Conservation (phyloP, 768 basidiomycete genomes). For the Ramaria sp. region DNA sequence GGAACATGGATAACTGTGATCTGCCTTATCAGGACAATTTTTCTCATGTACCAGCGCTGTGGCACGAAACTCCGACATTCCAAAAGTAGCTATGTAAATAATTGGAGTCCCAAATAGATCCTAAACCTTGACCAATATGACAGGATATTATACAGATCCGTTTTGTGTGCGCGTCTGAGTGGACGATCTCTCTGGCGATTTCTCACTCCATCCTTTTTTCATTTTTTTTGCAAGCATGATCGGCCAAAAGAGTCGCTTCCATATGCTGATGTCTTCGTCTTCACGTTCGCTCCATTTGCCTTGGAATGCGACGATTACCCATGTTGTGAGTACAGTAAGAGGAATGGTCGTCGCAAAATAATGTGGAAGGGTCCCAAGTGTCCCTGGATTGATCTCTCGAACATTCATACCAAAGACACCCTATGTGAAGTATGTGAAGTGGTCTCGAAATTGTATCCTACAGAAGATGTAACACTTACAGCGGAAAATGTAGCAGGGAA, state of each 20-base stretch:
- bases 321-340: conserved; percentile 7
- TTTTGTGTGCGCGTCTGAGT: background rate
- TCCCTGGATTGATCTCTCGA: background rate
- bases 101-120: too few species aligned
- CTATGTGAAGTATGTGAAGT: background rate
- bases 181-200: too few species aligned
- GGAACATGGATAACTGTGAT: too few species aligned
- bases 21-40: too few species aligned
- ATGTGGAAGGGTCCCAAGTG: conserved; percentile 6
- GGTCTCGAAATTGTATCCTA: too few species aligned
- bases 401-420: conserved; percentile 11
- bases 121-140: too few species aligned
- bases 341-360: conserved; percentile 6
- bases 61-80: too few species aligned
- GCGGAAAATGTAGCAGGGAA: conserved; percentile 39
- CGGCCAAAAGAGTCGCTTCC: background rate
- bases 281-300: background rate
- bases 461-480: conserved; percentile 10
- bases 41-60: too few species aligned
- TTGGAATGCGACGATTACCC: conserved; percentile 9
- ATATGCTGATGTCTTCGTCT: background rate
- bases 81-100: too few species aligned
- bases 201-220: background rate
- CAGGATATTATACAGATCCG: background rate
- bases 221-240: background rate